A percentile compares a stretch with the other conserved stretches of the same genome.
Conservation (phyloP, 139 green algal species). For the Tetratostichococcus sp. region DNA sequence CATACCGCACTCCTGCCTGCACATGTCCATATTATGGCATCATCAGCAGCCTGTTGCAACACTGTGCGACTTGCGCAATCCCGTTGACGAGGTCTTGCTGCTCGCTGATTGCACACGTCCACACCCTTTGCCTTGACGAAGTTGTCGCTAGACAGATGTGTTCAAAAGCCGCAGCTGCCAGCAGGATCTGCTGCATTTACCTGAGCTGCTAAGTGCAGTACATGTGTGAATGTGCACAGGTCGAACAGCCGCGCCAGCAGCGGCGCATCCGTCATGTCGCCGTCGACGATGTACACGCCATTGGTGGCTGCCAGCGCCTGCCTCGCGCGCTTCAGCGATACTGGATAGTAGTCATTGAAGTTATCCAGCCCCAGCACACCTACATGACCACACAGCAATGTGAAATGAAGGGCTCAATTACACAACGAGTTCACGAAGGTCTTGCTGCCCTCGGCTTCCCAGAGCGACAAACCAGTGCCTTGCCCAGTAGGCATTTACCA, state of each 20-base stretch:
- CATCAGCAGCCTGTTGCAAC: no score
- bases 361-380: constrained; percentile 78
- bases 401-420: no score
- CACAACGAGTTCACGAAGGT: no score
- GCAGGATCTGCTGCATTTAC: background rate
- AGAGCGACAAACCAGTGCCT: no score
- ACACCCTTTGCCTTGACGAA: no score
- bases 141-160: no score
- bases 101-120: no score
- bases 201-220: constrained; percentile 73
- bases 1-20: constrained; percentile 76
- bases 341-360: constrained; percentile 82
- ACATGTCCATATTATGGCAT: background rate
- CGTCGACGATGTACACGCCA: constrained; percentile 48
- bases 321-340: constrained; percentile 59
- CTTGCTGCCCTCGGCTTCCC: no score
- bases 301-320: constrained; percentile 24
- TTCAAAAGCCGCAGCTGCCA: no score
- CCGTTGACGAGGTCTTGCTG: no score
- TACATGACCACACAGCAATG: background rate
- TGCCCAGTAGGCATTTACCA: no score
- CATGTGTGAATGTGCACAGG: constrained; percentile 61
- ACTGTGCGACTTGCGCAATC: no score
- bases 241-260: constrained; percentile 54
- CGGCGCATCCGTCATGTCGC: constrained; percentile 60